Evolutionary conservation across 768 basidiomycete species (phyloP), one percentile per base, ranked within the genome.

Genomic region (Leccinellum rugosiceps): DNA sequence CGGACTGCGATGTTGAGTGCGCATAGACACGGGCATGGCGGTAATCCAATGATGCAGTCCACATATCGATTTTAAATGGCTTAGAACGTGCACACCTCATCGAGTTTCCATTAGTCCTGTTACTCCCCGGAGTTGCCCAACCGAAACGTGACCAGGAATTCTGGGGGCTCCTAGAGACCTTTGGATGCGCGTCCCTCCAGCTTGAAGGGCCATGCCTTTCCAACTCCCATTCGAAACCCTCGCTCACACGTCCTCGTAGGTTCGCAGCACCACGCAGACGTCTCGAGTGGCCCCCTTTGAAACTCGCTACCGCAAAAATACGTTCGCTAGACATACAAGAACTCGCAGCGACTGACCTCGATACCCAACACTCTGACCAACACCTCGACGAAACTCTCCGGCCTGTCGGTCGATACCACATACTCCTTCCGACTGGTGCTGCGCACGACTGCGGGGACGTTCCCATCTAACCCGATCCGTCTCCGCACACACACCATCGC

Each of bases 251-350:
- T 45, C n/a, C n/a, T 44, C 54, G 10, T 64, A 94, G 86, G 82
- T 98, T 19, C 86, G 95, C 45, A 94, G 97, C 66, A 85, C 92
- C 50, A 98, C 97, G 0, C 97, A 99, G 78, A 99, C 97, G 1
- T 94, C 90, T 99, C 21, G 95, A 99, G 77, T 99, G 97, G 97
- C 90, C 92, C 4, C 71, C 83, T 34, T 75, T 98, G 19, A 76
- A 90, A 54, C 83, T 98, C 15, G 97, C 94, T 0, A 90, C n/a
- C n/a, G n/a, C n/a, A n/a, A n/a, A n/a, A n/a, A n/a, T n/a, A n/a
- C n/a, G 95, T 57, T 90, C 90, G 0, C 79, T 99, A 28, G 94
- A 96, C 65, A 92, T 98, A 64, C 78, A 86, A 90, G 64, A 98
- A 98, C 71, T 85, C 87, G 4, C 86, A 93, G 70, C 85, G 97